Conservation (phyloP, 1,284 basidiomycete species). For the Rhodotorula mucilaginosa region DNA sequence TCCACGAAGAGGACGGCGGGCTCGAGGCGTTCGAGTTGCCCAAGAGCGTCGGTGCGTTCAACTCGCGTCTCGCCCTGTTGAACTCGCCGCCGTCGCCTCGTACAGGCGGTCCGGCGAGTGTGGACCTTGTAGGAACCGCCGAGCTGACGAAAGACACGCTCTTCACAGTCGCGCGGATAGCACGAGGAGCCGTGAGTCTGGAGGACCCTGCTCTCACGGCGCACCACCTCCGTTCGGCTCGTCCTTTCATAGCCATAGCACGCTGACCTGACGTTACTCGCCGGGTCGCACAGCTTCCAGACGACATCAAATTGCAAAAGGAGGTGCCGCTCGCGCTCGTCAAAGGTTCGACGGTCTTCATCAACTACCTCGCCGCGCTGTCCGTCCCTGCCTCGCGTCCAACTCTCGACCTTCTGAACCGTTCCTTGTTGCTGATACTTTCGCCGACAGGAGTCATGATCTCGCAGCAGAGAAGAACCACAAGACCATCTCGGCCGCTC, state of each 20-base stretch:
- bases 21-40: constrained; percentile 34
- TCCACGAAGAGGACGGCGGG: constrained; percentile 14
- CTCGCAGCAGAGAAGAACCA: constrained; percentile 30
- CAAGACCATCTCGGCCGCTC: constrained; percentile 41
- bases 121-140: fast-evolving
- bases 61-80: background rate
- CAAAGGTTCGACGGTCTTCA: constrained; percentile 43
- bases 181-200: constrained; percentile 18
- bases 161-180: constrained; percentile 25
- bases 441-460: constrained; percentile 33
- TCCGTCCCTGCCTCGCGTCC: constrained; percentile 18
- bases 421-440: background rate
- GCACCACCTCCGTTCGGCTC: background rate
- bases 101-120: background rate
- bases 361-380: constrained; percentile 44
- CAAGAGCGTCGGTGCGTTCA: constrained; percentile 33
- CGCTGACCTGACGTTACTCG: background rate
- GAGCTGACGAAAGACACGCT: background rate
- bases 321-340: constrained; percentile 40
- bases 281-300: constrained; percentile 16
- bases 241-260: background rate
- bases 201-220: too few species aligned
- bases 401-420: background rate
- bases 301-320: constrained; percentile 37
- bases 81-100: too few species aligned